Base-by-base conservation (phyloP, 2,329 filamentous ascomycete genomes). In the Alternaria sp. region DNA sequence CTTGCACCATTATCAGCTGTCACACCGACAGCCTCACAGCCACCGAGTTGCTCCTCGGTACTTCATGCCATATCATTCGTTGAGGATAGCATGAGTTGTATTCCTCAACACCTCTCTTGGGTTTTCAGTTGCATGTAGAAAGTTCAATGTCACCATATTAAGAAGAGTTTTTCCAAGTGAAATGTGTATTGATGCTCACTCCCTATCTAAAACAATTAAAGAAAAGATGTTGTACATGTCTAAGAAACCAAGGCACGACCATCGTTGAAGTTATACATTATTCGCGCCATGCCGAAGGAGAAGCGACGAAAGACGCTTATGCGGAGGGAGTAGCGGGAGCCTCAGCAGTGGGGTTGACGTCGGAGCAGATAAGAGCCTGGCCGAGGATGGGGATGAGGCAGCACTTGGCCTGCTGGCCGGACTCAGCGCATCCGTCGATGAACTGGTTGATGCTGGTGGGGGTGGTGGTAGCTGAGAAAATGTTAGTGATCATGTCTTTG, bases 361-460 rank as follows among this genome's bases (percentile, higher is more conserved):
- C 72, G 41, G 66, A 69, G 75, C 79, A 82, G 71, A 82, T 63
- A 55, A 82, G 72, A 7, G 75, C 79, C 74, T 81, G 80, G 53
- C 73, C 79, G 55, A 81, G 73, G 69, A 88, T 81, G 8, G 87
- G 87, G 18, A 89, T 67, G 12, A 84, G 75, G 68, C 87, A 89
- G 84, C 87, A 89, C 70, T 85, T 85, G 60, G 86, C 86, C 64
- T 84, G 83, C 78, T 88, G 86, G 55, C 86, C 86, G 6, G 81
- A 80, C 6, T 69, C 80, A 3, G 85, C 57, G 71, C 86, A 88
- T 66, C 83, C 77, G 21, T 78, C 75, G 63, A 80, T 76, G 77
- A 88, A 86, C 61, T 80, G 72, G 21, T 79, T 75, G 55, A 81
- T 79, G 65, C 75, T 72, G 41, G 71, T 70, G 14, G 85, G 84